A percentile compares a stretch with the other conserved stretches of the same genome.
phyloP scores from a whole-genome alignment of 306 rosid species.

The Cajanus cajan region DNA sequence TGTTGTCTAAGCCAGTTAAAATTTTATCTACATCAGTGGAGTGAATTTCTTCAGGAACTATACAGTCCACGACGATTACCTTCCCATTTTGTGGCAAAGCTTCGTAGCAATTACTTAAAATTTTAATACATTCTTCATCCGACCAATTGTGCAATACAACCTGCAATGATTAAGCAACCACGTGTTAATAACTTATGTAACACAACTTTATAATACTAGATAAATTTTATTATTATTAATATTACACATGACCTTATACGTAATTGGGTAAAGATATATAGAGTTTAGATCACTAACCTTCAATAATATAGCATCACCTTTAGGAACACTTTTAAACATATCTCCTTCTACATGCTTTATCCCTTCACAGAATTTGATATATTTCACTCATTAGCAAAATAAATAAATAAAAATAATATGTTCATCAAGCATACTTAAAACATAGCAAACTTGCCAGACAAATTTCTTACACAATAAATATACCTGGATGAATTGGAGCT shows the following conservation, averaged over 20 bases:
- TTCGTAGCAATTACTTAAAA: conserved; percentile 17
- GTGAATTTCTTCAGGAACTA: conserved; percentile 19
- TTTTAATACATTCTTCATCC: conserved; percentile 8
- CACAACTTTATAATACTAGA: too few species aligned
- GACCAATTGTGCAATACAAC: conserved; percentile 34
- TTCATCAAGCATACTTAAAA: too few species aligned
- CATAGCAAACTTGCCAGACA: background rate
- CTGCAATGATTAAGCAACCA: background rate
- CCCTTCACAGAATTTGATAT: conserved; percentile 15
- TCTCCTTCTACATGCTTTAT: conserved; percentile 29
- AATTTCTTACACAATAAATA: background rate
- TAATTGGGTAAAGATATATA: background rate
- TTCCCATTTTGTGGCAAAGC: conserved; percentile 27
- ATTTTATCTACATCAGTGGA: too few species aligned
- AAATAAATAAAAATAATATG: too few species aligned
- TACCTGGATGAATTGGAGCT: conserved; percentile 29
- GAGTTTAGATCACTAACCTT: conserved; percentile 15
- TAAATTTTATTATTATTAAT: too few species aligned
- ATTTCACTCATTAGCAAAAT: background rate
- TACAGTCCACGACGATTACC: background rate
- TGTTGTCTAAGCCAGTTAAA: too few species aligned
- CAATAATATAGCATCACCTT: conserved; percentile 28
- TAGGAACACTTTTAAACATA: conserved; percentile 29
- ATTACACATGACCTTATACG: too few species aligned
- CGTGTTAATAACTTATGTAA: too few species aligned